Percentiles rank a stretch among this genome's conserved stretches.
Conservation (phyloP, 2,329 filamentous ascomycete genomes). For the Camillea tinctor region DNA sequence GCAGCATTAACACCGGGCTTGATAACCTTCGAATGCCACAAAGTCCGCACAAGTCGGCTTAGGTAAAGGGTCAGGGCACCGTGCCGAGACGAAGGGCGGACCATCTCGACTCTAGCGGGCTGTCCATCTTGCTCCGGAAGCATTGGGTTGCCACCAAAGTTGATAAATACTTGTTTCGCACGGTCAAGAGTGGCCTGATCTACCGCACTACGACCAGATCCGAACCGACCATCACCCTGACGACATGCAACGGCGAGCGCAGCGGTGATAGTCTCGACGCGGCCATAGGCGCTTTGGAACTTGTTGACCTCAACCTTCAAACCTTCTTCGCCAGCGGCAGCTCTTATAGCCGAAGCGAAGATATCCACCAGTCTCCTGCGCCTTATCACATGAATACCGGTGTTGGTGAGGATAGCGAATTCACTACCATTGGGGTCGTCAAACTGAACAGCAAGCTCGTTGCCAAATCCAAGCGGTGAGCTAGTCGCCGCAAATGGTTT, state of each 20-base stretch:
- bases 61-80: conserved; percentile 87
- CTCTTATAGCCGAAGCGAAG: conserved; percentile 78
- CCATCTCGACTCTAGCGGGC: conserved; percentile 72
- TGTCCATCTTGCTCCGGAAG: conserved; percentile 76
- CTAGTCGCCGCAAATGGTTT: conserved; percentile 67
- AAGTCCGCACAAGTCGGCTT: conserved; percentile 78
- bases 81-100: conserved; percentile 84
- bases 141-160: conserved; percentile 84
- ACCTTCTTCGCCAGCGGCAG: conserved; percentile 72
- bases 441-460: conserved; percentile 95
- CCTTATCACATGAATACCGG: conserved; percentile 82
- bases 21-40: conserved; percentile 83
- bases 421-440: conserved; percentile 73
- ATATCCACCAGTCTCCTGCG: conserved; percentile 85
- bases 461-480: conserved; percentile 79
- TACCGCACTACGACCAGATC: conserved; percentile 70
- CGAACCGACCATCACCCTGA: conserved; percentile 71
- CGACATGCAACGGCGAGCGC: conserved; percentile 93
- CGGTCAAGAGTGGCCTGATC: conserved; percentile 85
- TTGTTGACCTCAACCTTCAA: conserved; percentile 78
- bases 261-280: conserved; percentile 84
- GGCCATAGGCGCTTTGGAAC: conserved; percentile 83
- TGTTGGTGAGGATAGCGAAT: conserved; percentile 88
- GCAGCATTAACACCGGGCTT: conserved; percentile 49
- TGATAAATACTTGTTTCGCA: conserved; percentile 84